Evolutionary conservation across 1,139 yeast species (phyloP).

Genomic region (Saccharomyces hybrid): DNA sequence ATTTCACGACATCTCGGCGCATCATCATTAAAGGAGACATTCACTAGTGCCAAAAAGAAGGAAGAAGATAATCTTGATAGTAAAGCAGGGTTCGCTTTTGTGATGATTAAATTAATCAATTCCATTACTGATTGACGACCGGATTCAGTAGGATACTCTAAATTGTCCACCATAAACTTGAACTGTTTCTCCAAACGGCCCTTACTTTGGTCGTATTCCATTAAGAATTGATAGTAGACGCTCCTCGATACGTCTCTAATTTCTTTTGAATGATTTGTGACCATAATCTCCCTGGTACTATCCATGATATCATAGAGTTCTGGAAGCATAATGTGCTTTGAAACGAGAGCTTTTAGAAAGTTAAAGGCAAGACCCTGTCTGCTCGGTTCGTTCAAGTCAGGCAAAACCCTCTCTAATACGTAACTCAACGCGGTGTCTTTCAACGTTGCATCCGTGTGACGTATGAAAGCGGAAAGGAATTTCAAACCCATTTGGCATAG

Average conservation of each 20-base stretch:
- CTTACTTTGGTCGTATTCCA: slow-evolving; percentile 92
- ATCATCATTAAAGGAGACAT: slow-evolving; percentile 72
- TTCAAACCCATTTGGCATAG: slow-evolving; percentile 77
- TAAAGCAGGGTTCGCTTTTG: slow-evolving; percentile 58
- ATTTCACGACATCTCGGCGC: slow-evolving; percentile 75
- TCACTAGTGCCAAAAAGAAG: slow-evolving; percentile 75
- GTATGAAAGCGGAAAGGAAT: slow-evolving; percentile 63
- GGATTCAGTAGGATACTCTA: slow-evolving; percentile 75
- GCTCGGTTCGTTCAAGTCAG: slow-evolving; percentile 87
- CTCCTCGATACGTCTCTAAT: slow-evolving; percentile 83
- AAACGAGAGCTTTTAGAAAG: slow-evolving; percentile 66
- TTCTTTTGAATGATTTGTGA: slow-evolving; percentile 78
- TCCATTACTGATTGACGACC: slow-evolving; percentile 94
- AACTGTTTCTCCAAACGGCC: slow-evolving; percentile 80
- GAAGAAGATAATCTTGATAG: slow-evolving; percentile 59
- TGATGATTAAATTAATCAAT: slow-evolving; percentile 60
- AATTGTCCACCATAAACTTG: slow-evolving; percentile 71
- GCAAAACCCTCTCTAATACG: slow-evolving; percentile 65
- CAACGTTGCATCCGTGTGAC: slow-evolving; percentile 60
- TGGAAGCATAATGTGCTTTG: slow-evolving; percentile 69
- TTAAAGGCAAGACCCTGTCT: slow-evolving; percentile 84
- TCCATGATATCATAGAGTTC: slow-evolving; percentile 90
- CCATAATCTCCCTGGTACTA: slow-evolving; percentile 73
- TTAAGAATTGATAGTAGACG: slow-evolving; percentile 74
- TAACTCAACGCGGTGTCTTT: slow-evolving; percentile 72